These are phyloP conservation scores for Oemleria cerasiformis DNA, from an alignment of 306 rosid genomes.

Conservation along the genomic window DNA sequence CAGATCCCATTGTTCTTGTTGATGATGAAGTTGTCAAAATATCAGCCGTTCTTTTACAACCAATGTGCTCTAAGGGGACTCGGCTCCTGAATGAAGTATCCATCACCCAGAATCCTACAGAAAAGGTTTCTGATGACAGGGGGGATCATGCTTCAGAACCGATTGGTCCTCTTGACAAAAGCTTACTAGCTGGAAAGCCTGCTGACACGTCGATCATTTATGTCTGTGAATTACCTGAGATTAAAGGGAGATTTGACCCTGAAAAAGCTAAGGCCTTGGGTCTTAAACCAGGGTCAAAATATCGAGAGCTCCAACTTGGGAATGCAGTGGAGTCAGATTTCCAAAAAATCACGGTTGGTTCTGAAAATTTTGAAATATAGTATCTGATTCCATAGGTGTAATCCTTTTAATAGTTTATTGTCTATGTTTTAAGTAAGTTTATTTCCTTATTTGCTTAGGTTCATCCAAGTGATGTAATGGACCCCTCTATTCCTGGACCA, in stretches of 20 bases:
- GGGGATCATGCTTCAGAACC: slow-evolving; percentile 26
- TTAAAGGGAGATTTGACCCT: slow-evolving; percentile 79
- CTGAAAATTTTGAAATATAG: slow-evolving; percentile 11
- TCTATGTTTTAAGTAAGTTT: slow-evolving; percentile 21
- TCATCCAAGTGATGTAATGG: slow-evolving; percentile 92
- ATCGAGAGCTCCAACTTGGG: slow-evolving; percentile 73
- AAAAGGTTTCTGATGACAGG: slow-evolving; percentile 23
- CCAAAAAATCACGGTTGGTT: slow-evolving; percentile 63
- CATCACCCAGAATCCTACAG: slow-evolving; percentile 15
- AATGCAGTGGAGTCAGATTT: slow-evolving; percentile 77
- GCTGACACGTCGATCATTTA: slow-evolving; percentile 91
- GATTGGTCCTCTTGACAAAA: slow-evolving; percentile 30
- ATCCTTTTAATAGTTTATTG: slow-evolving; percentile 19
- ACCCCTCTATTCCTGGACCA: slow-evolving; percentile 89
- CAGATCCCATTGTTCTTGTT: slow-evolving; percentile 67
- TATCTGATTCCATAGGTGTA: slow-evolving; percentile 18
- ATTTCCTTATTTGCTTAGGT: slow-evolving; percentile 46
- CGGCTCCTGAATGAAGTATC: slow-evolving; percentile 12
- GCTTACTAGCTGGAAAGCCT: slow-evolving; percentile 41
- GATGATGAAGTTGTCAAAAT: slow-evolving; percentile 86
- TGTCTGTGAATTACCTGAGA: slow-evolving; percentile 83
- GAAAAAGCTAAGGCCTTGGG: slow-evolving; percentile 75
- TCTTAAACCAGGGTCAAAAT: slow-evolving; percentile 77
- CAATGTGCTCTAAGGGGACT: slow-evolving; percentile 32
- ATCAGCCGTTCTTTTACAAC: slow-evolving; percentile 69